Evolutionary conservation across 345 rosid species (phyloP).

Genomic region (Gossypium stocksii): DNA sequence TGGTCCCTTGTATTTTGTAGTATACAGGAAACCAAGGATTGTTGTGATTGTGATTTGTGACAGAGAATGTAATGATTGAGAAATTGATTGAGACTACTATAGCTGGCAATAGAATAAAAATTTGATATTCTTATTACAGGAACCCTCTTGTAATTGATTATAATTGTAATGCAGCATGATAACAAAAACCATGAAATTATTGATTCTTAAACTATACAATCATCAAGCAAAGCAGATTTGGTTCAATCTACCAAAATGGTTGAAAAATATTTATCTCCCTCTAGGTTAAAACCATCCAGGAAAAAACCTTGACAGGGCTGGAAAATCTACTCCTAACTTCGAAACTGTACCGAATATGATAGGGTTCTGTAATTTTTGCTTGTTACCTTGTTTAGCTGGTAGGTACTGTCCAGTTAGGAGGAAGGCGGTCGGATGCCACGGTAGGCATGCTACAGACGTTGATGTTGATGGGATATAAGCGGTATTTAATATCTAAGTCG

Average conservation of each 20-base stretch:
- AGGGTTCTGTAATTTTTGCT: neutral
- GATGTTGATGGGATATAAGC: slow-evolving; percentile 60
- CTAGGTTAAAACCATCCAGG: neutral
- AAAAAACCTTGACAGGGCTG: neutral
- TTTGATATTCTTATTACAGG: neutral
- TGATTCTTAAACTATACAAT: neutral
- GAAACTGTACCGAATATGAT: neutral
- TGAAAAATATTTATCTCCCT: neutral
- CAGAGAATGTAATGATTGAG: neutral
- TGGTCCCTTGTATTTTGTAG: neutral
- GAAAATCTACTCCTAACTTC: neutral
- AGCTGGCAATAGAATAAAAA: neutral
- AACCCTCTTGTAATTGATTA: neutral
- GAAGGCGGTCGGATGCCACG: slow-evolving; percentile 27
- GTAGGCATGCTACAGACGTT: slow-evolving; percentile 53
- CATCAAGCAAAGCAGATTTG: neutral
- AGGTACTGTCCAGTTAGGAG: slow-evolving; percentile 28
- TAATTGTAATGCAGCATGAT: neutral
- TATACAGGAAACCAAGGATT: neutral
- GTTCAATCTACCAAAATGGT: neutral
- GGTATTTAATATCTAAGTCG: slow-evolving; percentile 67
- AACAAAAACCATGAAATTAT: neutral
- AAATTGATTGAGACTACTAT: neutral
- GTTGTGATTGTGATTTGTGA: neutral
- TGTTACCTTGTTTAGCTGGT: slow-evolving; percentile 5